Conservation (phyloP, 106 monocot species). For the Phalaenopsis aphrodite region DNA sequence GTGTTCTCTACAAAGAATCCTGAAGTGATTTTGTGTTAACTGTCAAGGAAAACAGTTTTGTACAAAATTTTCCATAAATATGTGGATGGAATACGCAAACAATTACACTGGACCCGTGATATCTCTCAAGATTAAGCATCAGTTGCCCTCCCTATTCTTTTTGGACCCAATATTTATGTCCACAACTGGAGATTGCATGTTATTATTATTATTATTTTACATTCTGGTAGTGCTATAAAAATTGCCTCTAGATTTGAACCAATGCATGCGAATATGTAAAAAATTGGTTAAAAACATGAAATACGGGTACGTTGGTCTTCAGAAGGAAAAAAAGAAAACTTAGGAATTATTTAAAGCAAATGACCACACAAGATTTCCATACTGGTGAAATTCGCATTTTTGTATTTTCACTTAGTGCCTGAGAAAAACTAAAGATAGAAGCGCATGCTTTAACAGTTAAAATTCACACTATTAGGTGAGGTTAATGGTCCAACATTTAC, state of each 20-base stretch:
- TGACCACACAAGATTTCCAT: neutral
- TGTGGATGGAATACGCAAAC: neutral
- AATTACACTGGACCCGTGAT: neutral
- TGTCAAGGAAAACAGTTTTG: conserved; percentile 50
- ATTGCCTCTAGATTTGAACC: neutral
- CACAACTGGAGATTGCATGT: too few relatives aligned
- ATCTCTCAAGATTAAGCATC: neutral
- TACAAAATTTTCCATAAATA: neutral
- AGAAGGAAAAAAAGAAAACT: too few relatives aligned
- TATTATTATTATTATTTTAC: too few relatives aligned
- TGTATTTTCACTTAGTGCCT: neutral
- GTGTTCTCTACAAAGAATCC: conserved; percentile 96
- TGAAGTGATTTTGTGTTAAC: conserved; percentile 83
- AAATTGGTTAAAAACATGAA: neutral
- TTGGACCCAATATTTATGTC: too few relatives aligned
- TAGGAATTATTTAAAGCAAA: too few relatives aligned
- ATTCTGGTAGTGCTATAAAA: too few relatives aligned
- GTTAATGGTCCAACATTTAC: too few relatives aligned
- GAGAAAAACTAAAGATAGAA: neutral
- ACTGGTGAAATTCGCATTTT: neutral
- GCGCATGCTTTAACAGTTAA: neutral
- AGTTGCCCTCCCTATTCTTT: neutral
- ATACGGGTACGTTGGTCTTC: too few relatives aligned
- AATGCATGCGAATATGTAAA: neutral
- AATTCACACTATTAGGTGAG: too few relatives aligned